Evolutionary conservation across 1,139 yeast species (phyloP), one percentile per base, ranked within the genome.

Genomic region (Yamadazyma sp.): DNA sequence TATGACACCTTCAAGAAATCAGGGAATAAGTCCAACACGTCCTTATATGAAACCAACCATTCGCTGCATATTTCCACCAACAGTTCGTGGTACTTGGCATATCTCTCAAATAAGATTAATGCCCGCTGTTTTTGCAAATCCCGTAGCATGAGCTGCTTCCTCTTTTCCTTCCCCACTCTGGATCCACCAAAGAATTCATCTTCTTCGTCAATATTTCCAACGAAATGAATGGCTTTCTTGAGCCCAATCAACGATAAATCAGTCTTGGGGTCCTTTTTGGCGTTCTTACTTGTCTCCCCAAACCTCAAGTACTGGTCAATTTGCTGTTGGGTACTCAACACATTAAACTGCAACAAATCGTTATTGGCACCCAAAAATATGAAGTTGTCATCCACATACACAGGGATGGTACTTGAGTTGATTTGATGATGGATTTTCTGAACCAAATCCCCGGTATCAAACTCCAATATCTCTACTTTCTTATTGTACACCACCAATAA

Each of bases 381-480:
- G 9, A 49, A 49, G n/a, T 49, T 41, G 0, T 47, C 48, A 27
- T 47, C 44, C 2, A 47, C 34, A 20, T 48, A 46, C 1, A 51
- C 50, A 9, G 46, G 53, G 18, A 66, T 55, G 7, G 45, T 49
- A 32, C 43, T 54, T 10, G 66, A 56, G 42, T 49, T 64, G 35
- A 57, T 58, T 41, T 52, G 60, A 56, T 64, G 76, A n/a, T 45
- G 49, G 42, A 56, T 69, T 35, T 47, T 59, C 46, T 78, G 82
- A 16, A 77, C 58, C 4, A 66, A 25, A 17, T 62, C 64, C 0
- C 81, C 82, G 26, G 61, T 64, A 16, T 61, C 64, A 17, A 64
- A 52, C 41, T 77, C 81, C 11, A 73, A 43, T 0, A 80, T 48
- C 40, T 77, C 81, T 1, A 79, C 49, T 36, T 59, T 65, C 40